phyloP scores from a whole-genome alignment of 352 stramenopile genomes.

The Phytophthora sp. region DNA sequence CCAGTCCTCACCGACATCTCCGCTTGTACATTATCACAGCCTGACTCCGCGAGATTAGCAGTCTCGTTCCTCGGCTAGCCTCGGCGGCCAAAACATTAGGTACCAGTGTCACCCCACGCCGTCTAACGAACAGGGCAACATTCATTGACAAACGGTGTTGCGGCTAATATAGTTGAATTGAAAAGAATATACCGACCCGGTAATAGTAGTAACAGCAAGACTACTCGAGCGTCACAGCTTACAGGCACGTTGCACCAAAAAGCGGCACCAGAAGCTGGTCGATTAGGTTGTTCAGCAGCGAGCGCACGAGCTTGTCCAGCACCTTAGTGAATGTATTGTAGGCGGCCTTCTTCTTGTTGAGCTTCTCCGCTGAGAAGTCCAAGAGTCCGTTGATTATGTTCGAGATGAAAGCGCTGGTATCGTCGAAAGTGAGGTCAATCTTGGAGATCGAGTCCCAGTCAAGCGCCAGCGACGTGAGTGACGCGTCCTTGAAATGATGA shows the following conservation, averaged over 20 bases:
- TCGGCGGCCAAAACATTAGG: too few species aligned
- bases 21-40: too few species aligned
- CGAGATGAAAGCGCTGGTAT: conserved; percentile 46
- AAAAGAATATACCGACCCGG: conserved; percentile 1
- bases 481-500: conserved; percentile 40
- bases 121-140: too few species aligned
- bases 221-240: neutral
- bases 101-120: too few species aligned
- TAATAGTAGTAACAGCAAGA: neutral
- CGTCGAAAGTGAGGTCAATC: conserved; percentile 54
- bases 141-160: too few species aligned
- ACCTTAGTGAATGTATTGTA: conserved; percentile 60
- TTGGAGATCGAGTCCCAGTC: conserved; percentile 55
- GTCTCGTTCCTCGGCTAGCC: too few species aligned
- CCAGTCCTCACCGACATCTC: too few species aligned
- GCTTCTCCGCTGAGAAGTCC: conserved; percentile 48
- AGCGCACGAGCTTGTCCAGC: conserved; percentile 48
- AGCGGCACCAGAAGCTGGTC: conserved; percentile 40
- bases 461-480: conserved; percentile 40
- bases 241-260: conserved; percentile 56
- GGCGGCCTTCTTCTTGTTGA: conserved; percentile 70
- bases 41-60: too few species aligned
- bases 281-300: conserved; percentile 60
- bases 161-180: neutral
- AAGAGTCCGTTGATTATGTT: conserved; percentile 59